Base-by-base conservation (phyloP, 805 yeast species). In the Ogataea neopini region DNA sequence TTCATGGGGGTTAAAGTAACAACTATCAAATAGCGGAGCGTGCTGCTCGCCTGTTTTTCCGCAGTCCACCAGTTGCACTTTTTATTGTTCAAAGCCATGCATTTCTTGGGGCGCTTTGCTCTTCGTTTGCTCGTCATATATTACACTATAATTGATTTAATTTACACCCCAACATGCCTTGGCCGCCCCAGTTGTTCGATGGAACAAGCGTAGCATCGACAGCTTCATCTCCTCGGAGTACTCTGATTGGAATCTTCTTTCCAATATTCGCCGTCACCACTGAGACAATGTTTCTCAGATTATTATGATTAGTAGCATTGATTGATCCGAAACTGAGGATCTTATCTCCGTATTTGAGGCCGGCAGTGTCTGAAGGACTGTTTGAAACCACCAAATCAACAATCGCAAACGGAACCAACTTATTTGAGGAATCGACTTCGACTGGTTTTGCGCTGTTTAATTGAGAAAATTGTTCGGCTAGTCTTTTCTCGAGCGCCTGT, bases 1-100 rank as follows among this genome's bases (percentile, higher is more conserved):
- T 92, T 51, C 99, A 92, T 59, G 99, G 99, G 4, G 99, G 99
- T 40, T 92, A 62, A 60, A n/a, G n/a, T n/a, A n/a, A n/a, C n/a
- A n/a, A n/a, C n/a, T n/a, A n/a, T n/a, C n/a, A n/a, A n/a, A n/a
- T n/a, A n/a, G n/a, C n/a, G n/a, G n/a, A n/a, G n/a, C n/a, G n/a
- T n/a, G n/a, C n/a, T n/a, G n/a, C n/a, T n/a, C n/a, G n/a, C n/a
- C n/a, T n/a, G n/a, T n/a, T n/a, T n/a, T n/a, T n/a, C n/a, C n/a
- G n/a, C n/a, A n/a, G n/a, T n/a, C n/a, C n/a, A n/a, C n/a, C n/a
- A n/a, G n/a, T n/a, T n/a, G n/a, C n/a, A n/a, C n/a, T n/a, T n/a
- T n/a, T n/a, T n/a, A n/a, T n/a, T n/a, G n/a, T n/a, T n/a, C n/a
- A n/a, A n/a, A n/a, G n/a, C n/a, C n/a, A n/a, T n/a, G n/a, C n/a